Percentiles rank a stretch among this genome's conserved stretches.
These are phyloP conservation scores for Calonectria multiphialidica DNA, from an alignment of 2,329 filamentous ascomycete genomes.

Conservation along the genomic window DNA sequence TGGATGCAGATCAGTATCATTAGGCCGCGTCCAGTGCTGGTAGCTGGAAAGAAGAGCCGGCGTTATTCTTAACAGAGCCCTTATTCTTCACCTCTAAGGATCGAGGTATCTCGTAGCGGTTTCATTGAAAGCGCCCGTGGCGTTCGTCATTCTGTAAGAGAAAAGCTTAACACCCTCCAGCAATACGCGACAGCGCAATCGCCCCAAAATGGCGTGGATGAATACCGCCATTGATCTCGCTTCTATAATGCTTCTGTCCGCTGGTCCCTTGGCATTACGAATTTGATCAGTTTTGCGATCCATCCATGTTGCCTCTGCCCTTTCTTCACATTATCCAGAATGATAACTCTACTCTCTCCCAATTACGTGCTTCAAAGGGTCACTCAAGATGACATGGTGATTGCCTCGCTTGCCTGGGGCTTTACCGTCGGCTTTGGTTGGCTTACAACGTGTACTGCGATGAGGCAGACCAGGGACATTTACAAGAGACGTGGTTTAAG, in stretches of 20 bases:
- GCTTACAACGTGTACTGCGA: slow-evolving; percentile 52
- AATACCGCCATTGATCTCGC: neutral
- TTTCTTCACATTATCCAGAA: slow-evolving; percentile 4
- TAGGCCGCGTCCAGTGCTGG: neutral
- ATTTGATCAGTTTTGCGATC: neutral
- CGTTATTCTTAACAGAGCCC: neutral
- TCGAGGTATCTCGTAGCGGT: neutral
- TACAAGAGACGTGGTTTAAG: slow-evolving; percentile 48
- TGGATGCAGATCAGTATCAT: neutral
- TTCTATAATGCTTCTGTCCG: neutral
- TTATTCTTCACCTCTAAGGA: neutral
- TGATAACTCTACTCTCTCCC: slow-evolving; percentile 41
- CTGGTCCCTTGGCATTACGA: neutral
- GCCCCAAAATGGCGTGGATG: too few relatives aligned
- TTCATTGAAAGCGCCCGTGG: neutral
- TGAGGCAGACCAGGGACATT: neutral
- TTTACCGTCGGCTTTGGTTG: slow-evolving; percentile 57
- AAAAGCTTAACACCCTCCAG: neutral
- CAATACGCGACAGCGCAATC: too few relatives aligned
- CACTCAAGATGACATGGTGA: slow-evolving; percentile 37
- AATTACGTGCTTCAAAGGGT: slow-evolving; percentile 35
- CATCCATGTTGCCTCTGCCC: neutral
- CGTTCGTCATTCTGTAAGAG: neutral
- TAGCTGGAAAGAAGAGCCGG: neutral
- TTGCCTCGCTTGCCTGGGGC: slow-evolving; percentile 50